A percentile compares a stretch with the other conserved stretches of the same genome.
Evolutionary conservation across 2,329 filamentous ascomycete genomes (phyloP).

Genomic region (Annulohypoxylon truncatum): DNA sequence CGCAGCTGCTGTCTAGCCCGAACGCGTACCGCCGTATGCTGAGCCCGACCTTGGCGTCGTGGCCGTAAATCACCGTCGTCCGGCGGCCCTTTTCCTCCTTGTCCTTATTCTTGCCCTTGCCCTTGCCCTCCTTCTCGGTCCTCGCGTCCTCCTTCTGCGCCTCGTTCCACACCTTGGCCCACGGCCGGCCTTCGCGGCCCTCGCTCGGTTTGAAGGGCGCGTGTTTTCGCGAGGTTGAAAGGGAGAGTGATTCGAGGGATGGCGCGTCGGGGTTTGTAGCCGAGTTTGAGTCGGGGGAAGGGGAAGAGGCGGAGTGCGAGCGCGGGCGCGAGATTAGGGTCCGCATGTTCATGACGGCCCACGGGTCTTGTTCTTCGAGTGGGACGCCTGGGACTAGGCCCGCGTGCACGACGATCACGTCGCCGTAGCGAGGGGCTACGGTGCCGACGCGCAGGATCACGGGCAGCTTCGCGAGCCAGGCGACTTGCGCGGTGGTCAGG

Average conservation of each 20-base stretch:
- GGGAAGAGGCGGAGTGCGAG: background rate
- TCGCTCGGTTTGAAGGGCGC: constrained; percentile 53
- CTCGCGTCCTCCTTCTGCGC: constrained; percentile 53
- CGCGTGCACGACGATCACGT: constrained; percentile 83
- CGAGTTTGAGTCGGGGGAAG: background rate
- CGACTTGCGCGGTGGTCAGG: constrained; percentile 67
- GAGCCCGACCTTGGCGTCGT: constrained; percentile 81
- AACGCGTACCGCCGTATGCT: constrained; percentile 73
- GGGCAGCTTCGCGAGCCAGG: constrained; percentile 77
- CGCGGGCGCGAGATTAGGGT: constrained; percentile 60
- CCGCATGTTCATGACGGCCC: constrained; percentile 92
- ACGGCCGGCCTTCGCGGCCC: constrained; percentile 67
- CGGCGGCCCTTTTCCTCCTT: constrained; percentile 38
- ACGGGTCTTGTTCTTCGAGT: constrained; percentile 78
- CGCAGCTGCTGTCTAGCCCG: constrained; percentile 87
- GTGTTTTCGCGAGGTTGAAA: background rate
- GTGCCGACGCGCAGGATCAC: constrained; percentile 81
- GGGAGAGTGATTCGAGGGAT: background rate
- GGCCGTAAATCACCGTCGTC: constrained; percentile 85
- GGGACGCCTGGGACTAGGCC: constrained; percentile 82
- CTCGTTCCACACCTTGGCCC: constrained; percentile 73
- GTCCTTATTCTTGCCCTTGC: background rate
- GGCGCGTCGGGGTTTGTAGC: no score
- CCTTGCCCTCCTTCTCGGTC: constrained; percentile 28
- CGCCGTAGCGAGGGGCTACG: constrained; percentile 62